Base-by-base conservation (phyloP, 495 filamentous ascomycete species). In the Penicillium flavigenum region DNA sequence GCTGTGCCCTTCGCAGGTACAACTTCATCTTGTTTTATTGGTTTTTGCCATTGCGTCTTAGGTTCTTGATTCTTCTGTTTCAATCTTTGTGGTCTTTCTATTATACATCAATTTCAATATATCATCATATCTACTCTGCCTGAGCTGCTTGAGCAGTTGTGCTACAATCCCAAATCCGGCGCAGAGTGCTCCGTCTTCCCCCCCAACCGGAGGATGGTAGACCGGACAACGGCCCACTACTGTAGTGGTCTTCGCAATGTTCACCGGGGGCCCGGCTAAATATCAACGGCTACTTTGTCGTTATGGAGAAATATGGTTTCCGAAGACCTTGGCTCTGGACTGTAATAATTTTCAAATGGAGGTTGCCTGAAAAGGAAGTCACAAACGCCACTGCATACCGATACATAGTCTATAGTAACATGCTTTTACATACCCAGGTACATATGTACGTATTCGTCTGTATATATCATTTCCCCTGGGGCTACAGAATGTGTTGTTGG, bases 151-250 rank as follows among this genome's bases (percentile, higher is more conserved):
- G 8, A 32, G 14, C 12, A 26, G 17, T 7, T 55, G 24, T 47
- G 2, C 39, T 26, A 24, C 17, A 29, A 19, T 24, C 56, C 42
- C 43, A 55, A 57, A 61, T 50, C 58, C 71, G 73, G 73, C 62
- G 59, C 72, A 76, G 70, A 59, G 72, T 76, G 72, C 73, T 75
- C 73, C 73, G 73, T 41, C 38, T 50, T 48, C 47, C 61, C 61
- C 61, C 60, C 61, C 63, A 63, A 62, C 63, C 66, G 58, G 62
- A 66, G 63, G 41, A 61, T 60, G 45, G 54, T 69, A 57, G 61
- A 64, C 63, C 66, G 70, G 66, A 54, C 64, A 67, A 67, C 64
- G 64, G 64, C 62, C 64, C 64, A 67, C 66, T 62, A 61, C 50
- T 59, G 54, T 38, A 54, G 44, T 44, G 63, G 57, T 47, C 36